Evolutionary conservation across 2,329 filamentous ascomycete genomes (phyloP), one percentile per base, ranked within the genome.

Genomic region (Aspergillus bombycis): DNA sequence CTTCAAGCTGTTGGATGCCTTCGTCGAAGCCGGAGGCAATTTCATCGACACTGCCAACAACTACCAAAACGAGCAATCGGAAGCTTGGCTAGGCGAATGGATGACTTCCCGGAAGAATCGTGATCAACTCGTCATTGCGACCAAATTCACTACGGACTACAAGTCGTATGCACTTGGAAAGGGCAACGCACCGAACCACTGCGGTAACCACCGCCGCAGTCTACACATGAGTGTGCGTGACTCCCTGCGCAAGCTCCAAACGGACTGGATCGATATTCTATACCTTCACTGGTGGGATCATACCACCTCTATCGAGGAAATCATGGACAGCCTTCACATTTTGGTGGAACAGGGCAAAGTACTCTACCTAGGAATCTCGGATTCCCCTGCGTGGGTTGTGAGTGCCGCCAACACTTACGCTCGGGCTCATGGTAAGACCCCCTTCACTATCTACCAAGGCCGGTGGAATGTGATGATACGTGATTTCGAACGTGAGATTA

Each of bases 21-120:
- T 86, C 77, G 86, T 84, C 63, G 82, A 84, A 7, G 83, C 88
- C 0, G 88, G 88, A 4, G 90, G 90, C 28, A 92, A 92, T 77
- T 92, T 92, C 75, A 88, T 92, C 71, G 90, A 92, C 74, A 91
- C 88, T 0, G 72, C 88, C 63, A 90, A 88, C 78, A 89, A 88
- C 74, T 92, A 92, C 77, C 89, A 90, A 68, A 78, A 81, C 63
- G 83, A 91, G 74, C 76, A 89, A 69, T 86, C 86, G 1, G 89
- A 92, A 75, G 75, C 71, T 58, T 89, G 89, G 86, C 80, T 92
- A 62, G 90, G 90, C 41, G 88, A 90, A 68, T 92, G 89, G 89
- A 89, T 91, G 86, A 81, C 83, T 69, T 83, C 83, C 65, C 84
- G 87, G 11, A 81, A 83, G n/a, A 86, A 86, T 63, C 84, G 90